A percentile compares a stretch with the other conserved stretches of the same genome.
Conservation (phyloP, 2,329 filamentous ascomycete genomes). For the Diaporthe sp. region DNA sequence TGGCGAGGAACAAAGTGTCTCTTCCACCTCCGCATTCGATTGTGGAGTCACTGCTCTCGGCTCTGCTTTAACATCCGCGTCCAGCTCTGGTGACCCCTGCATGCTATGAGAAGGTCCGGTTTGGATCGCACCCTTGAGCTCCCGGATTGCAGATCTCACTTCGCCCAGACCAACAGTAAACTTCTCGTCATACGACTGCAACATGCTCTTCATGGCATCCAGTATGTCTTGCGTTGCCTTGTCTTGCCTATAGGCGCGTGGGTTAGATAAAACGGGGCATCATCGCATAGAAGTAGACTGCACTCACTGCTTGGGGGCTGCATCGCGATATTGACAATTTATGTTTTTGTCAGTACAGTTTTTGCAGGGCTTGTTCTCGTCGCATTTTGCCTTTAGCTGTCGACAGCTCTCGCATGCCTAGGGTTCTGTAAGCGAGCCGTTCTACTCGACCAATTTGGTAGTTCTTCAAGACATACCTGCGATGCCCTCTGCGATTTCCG, state of each 20-base stretch:
- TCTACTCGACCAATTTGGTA: conserved; percentile 13
- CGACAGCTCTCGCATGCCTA: conserved; percentile 93
- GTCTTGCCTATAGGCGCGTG: conserved; percentile 57
- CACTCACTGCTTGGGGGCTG: conserved; percentile 87
- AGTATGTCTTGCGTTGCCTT: conserved; percentile 71
- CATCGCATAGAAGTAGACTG: background rate
- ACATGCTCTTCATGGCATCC: conserved; percentile 60
- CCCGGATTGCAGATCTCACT: conserved; percentile 41
- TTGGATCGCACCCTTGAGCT: conserved; percentile 24
- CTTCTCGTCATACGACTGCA: conserved; percentile 38
- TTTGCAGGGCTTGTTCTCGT: conserved; percentile 85
- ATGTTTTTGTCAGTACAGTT: conserved; percentile 89
- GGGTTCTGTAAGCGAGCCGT: background rate
- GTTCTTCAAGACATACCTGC: conserved; percentile 56
- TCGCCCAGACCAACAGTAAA: conserved; percentile 47
- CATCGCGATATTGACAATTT: conserved; percentile 88
- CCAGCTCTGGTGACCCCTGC: background rate
- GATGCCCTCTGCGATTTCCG: conserved; percentile 74
- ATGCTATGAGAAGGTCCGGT: conserved; percentile 21
- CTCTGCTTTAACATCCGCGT: background rate
- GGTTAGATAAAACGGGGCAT: background rate
- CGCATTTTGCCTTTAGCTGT: conserved; percentile 89
- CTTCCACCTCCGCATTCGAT: conserved; percentile 18
- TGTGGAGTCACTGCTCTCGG: conserved; percentile 22
- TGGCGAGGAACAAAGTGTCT: conserved; percentile 23